These are phyloP conservation scores for Kalanchoe fedtschenkoi DNA, from an alignment of 164 flowering plant species.

Conservation along the genomic window DNA sequence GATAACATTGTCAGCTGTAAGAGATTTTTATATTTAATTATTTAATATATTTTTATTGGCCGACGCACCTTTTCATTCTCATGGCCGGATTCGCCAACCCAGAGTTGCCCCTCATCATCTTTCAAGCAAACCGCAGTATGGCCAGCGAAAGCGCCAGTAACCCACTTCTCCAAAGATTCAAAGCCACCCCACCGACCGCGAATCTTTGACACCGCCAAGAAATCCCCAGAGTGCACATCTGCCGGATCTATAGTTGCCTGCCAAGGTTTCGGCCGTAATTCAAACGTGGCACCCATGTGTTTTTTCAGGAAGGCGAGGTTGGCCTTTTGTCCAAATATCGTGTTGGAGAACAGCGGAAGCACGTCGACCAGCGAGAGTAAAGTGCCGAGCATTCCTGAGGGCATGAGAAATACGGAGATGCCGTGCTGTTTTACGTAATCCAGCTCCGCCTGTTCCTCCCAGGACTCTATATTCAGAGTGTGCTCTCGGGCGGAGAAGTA, in stretches of 20 bases:
- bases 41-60: background rate
- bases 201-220: conserved; percentile 87
- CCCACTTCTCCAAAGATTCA: conserved; percentile 99
- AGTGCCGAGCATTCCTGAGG: conserved; percentile 96
- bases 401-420: conserved; percentile 95
- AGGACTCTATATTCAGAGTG: conserved; percentile 60
- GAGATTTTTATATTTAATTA: background rate
- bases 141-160: conserved; percentile 98
- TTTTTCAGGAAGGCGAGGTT: conserved; percentile 78
- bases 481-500: conserved; percentile 83
- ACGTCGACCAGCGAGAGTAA: conserved; percentile 77
- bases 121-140: conserved; percentile 96
- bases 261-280: conserved; percentile 80
- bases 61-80: conserved; percentile 89
- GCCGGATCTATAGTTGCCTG: conserved; percentile 49
- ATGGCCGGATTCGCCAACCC: conserved; percentile 99
- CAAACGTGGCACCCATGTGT: conserved; percentile 97
- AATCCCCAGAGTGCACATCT: conserved; percentile 96
- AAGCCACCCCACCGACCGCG: conserved; percentile 99
- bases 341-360: conserved; percentile 84
- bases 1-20: too few species aligned
- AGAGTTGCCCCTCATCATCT: conserved; percentile 83
- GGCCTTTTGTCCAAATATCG: conserved; percentile 85
- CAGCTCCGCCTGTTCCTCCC: conserved; percentile 91
- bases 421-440: conserved; percentile 99